Conservation (phyloP, 495 filamentous ascomycete species). For the Daldinia vernicosa region DNA sequence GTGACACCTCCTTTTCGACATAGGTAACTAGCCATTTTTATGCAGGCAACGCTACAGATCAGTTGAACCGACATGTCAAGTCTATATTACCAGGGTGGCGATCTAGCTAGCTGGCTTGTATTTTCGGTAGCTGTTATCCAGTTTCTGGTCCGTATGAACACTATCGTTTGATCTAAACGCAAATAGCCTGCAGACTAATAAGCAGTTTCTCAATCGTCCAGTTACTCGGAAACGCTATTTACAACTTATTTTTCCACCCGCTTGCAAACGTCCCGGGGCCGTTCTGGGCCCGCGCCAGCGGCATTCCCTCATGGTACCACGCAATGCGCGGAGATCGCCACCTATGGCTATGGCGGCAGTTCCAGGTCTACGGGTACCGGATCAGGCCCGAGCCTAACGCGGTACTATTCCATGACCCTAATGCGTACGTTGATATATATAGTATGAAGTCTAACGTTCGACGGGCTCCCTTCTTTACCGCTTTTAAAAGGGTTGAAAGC, state of each 20-base stretch:
- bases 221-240: background rate
- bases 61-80: too few species aligned
- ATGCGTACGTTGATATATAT: conserved; percentile 43
- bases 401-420: conserved; percentile 42
- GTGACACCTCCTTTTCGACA: too few species aligned
- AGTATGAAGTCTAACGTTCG: conserved; percentile 44
- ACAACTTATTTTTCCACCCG: conserved; percentile 41
- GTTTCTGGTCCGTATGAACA: too few species aligned
- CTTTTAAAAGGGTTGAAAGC: conserved; percentile 22
- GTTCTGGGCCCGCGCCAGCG: conserved; percentile 18
- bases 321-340: conserved; percentile 36
- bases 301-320: conserved; percentile 37
- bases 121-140: too few species aligned
- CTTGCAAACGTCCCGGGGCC: conserved; percentile 35
- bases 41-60: too few species aligned
- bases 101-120: too few species aligned
- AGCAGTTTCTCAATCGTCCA: too few species aligned
- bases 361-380: conserved; percentile 41
- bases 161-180: too few species aligned
- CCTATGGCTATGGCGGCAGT: conserved; percentile 37
- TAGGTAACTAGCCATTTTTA: too few species aligned
- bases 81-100: too few species aligned
- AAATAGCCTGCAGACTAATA: too few species aligned
- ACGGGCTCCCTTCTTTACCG: conserved; percentile 41
- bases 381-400: conserved; percentile 43